A percentile compares a stretch with the other conserved stretches of the same genome.
Conservation (phyloP, 2,329 filamentous ascomycete species). For the Grosmannia serpens region DNA sequence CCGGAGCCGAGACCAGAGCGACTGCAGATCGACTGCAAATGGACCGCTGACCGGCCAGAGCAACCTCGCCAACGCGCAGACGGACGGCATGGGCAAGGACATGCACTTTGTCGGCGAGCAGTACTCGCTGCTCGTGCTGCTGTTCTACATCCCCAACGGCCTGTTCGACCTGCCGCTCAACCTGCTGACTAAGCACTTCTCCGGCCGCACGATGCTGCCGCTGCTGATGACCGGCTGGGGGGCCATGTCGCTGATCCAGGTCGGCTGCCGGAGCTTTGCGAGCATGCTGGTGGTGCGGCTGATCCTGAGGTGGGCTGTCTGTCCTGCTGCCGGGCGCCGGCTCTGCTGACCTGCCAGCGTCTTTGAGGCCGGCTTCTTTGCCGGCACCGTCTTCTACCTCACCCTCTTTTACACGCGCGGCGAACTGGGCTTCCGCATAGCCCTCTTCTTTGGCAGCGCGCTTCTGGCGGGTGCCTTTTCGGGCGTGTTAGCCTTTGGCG, state of each 20-base stretch:
- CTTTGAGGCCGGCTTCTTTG: conserved; percentile 58
- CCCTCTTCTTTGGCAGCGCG: conserved; percentile 38
- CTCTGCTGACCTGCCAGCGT: too few relatives aligned
- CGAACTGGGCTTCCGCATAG: conserved; percentile 57
- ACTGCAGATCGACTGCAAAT: too few relatives aligned
- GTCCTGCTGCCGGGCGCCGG: too few relatives aligned
- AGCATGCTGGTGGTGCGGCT: conserved; percentile 57
- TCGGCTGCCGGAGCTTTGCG: conserved; percentile 45
- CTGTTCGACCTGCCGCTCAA: conserved; percentile 53
- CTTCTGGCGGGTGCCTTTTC: conserved; percentile 35
- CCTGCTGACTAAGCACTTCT: conserved; percentile 58
- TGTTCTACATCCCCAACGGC: conserved; percentile 66
- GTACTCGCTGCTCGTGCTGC: conserved; percentile 57
- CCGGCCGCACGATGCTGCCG: conserved; percentile 51
- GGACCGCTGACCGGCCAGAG: conserved; percentile 14
- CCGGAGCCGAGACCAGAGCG: too few relatives aligned
- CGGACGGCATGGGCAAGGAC: conserved; percentile 37
- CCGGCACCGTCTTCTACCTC: conserved; percentile 46
- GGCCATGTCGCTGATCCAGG: conserved; percentile 47
- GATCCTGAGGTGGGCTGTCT: conserved; percentile 39
- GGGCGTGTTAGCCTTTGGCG: conserved; percentile 46
- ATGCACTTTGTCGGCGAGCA: conserved; percentile 49
- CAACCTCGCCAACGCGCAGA: conserved; percentile 41
- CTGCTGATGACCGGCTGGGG: conserved; percentile 57
- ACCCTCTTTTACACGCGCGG: conserved; percentile 59